Percentiles rank a stretch among this genome's conserved stretches.
These are phyloP conservation scores for Colletotrichum musicola DNA, from an alignment of 2,329 filamentous ascomycete genomes.

Conservation along the genomic window DNA sequence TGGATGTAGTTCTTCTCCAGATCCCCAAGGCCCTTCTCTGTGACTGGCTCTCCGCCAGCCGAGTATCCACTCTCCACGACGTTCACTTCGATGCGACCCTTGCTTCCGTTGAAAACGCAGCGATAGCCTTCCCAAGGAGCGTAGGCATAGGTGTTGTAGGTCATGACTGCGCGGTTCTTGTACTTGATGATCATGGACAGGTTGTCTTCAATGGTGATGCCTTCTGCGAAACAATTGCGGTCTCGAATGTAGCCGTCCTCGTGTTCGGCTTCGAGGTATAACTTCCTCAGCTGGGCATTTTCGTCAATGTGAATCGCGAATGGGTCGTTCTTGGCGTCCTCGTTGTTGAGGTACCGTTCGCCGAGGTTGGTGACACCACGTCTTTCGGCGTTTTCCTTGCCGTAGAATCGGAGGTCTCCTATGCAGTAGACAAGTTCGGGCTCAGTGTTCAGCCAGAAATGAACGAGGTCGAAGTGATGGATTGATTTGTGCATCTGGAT, in stretches of 20 bases:
- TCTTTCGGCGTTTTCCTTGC: too few species aligned
- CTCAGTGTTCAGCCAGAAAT: slow-evolving; percentile 70
- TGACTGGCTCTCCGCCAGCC: too few species aligned
- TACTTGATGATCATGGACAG: slow-evolving; percentile 46
- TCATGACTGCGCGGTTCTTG: too few species aligned
- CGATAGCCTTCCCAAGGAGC: too few species aligned
- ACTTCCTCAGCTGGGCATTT: slow-evolving; percentile 55
- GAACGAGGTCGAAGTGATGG: slow-evolving; percentile 73
- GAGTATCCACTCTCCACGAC: too few species aligned
- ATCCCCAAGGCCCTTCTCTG: too few species aligned
- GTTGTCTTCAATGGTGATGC: slow-evolving; percentile 63
- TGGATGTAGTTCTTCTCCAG: too few species aligned
- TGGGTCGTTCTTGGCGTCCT: slow-evolving; percentile 56
- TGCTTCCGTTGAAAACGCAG: too few species aligned
- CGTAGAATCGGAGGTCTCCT: too few species aligned
- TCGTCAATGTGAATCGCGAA: slow-evolving; percentile 59
- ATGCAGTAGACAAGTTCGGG: slow-evolving; percentile 69
- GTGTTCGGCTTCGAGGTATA: slow-evolving; percentile 62
- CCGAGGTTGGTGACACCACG: slow-evolving; percentile 49
- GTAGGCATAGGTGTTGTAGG: too few species aligned
- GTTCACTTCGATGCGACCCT: too few species aligned
- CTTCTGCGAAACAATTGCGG: slow-evolving; percentile 61
- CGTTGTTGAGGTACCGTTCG: slow-evolving; percentile 54
- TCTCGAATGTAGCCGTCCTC: slow-evolving; percentile 63
- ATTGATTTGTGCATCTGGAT: slow-evolving; percentile 73